phyloP scores from a whole-genome alignment of 2,329 filamentous ascomycete genomes.

The Macrophomina pseudophaseolina region DNA sequence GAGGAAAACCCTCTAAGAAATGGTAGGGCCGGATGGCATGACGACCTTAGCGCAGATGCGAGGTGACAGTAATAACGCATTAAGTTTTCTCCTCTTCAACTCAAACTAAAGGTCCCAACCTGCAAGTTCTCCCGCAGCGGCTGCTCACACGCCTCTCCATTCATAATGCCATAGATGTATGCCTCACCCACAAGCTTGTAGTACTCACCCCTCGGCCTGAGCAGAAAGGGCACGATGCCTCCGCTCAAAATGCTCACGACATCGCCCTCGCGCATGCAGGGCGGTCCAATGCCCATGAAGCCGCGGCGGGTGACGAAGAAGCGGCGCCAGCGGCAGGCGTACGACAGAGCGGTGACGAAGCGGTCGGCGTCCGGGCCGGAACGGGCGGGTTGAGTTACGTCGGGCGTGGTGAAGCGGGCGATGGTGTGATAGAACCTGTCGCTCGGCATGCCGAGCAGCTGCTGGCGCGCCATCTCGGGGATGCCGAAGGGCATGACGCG shows the following conservation, averaged over 20 bases:
- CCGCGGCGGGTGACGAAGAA: conserved; percentile 30
- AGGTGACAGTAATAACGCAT: background rate
- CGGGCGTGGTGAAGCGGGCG: background rate
- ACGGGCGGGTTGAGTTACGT: background rate
- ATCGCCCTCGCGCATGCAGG: conserved; percentile 16
- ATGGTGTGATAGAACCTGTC: background rate
- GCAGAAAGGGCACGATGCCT: conserved; percentile 28
- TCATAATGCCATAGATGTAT: conserved; percentile 32
- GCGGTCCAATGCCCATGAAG: conserved; percentile 30
- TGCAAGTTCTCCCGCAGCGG: background rate
- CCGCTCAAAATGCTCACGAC: conserved; percentile 28
- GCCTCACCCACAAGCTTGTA: conserved; percentile 28
- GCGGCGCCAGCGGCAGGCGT: conserved; percentile 3
- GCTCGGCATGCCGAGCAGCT: background rate
- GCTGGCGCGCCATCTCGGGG: background rate
- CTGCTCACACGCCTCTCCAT: conserved; percentile 24
- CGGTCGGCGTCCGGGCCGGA: background rate
- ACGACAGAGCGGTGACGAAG: conserved; percentile 2
- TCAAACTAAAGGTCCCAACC: background rate
- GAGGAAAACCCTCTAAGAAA: too few relatives aligned
- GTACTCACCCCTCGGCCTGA: conserved; percentile 16
- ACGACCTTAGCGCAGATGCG: too few relatives aligned
- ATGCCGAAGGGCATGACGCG: background rate
- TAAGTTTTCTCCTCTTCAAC: background rate
- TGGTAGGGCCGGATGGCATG: too few relatives aligned